Evolutionary conservation across 768 basidiomycete genomes (phyloP), one percentile per base, ranked within the genome.

Genomic region (Lyophyllum atratum): DNA sequence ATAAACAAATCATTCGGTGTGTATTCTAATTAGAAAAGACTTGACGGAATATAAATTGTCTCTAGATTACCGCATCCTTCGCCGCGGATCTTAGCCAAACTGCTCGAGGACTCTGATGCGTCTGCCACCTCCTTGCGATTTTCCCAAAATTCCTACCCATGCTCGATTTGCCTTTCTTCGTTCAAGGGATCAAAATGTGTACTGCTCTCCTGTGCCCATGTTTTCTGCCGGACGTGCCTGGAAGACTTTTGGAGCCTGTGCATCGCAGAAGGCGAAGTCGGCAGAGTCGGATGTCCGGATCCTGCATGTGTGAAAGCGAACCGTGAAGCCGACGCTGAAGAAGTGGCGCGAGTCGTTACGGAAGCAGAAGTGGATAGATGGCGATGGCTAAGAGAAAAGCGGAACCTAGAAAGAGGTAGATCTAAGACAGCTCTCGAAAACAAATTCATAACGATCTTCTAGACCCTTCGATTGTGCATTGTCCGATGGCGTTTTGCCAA

Each of bases 151-250:
- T 84, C 88, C 0, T 90, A 90, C 70, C 70, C 76, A 25, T 96
- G 94, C 66, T 77, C 86, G 24, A 85, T 96, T 49, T 96, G 94
- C 69, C 72, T 95, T 4, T 80, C 81, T 33, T 80, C 82, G 14
- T 72, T 85, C 56, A 94, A 92, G 67, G 94, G 94, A 43, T 78
- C 82, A 14, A 82, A 84, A 61, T 94, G 93, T 67, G 64, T 94
- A 15, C 78, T 83, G 59, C 75, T 95, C 48, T 67, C 75, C 2
- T 95, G 93, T 66, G 71, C 72, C 1, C 94, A 95, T 69, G 81
- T 94, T 12, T 95, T 94, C 69, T 96, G 94, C 68, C 82, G 84
- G n/a, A 70, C 80, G 8, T 96, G 94, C 66, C 70, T 96, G 25
- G 77, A 78, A 51, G 87, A 89, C 50, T 95, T 90, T 68, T 97